phyloP scores from a whole-genome alignment of 1,284 basidiomycete species.

The Cutaneotrichosporon spelunceum region DNA sequence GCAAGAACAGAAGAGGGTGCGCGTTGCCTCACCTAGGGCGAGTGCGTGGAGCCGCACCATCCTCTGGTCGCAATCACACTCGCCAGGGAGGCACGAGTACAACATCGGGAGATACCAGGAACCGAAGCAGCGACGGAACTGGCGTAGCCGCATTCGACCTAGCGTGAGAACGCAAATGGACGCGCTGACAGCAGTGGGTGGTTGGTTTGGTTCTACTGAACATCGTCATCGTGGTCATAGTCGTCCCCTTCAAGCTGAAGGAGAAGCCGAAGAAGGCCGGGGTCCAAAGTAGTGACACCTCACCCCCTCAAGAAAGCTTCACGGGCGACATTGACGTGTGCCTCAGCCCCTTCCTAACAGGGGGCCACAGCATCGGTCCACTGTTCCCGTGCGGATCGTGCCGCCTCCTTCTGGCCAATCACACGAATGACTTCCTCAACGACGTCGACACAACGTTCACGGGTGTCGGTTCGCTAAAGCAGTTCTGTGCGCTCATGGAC shows the following conservation, averaged over 20 bases:
- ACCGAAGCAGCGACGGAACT: neutral
- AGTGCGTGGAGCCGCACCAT: neutral
- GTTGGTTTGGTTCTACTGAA: neutral
- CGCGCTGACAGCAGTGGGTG: constrained; percentile 2
- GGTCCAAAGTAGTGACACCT: neutral
- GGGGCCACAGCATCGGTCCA: neutral
- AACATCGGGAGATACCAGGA: neutral
- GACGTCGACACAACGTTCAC: constrained; percentile 29
- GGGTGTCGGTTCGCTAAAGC: constrained; percentile 45
- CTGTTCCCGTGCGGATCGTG: constrained; percentile 38
- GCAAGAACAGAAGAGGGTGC: neutral
- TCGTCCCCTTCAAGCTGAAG: neutral
- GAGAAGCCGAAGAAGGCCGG: neutral
- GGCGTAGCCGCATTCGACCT: neutral
- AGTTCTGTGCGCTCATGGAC: constrained; percentile 50
- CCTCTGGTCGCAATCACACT: neutral
- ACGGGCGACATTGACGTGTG: neutral
- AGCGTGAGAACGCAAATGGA: neutral
- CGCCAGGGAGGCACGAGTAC: neutral
- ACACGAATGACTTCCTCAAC: constrained; percentile 41
- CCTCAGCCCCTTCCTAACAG: neutral
- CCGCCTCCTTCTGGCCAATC: constrained; percentile 31
- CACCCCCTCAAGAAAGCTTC: neutral
- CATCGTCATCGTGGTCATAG: neutral
- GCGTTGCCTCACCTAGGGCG: neutral